Conservation (phyloP, 176 grass and related monocot genomes). For the Melocanna baccifera region DNA sequence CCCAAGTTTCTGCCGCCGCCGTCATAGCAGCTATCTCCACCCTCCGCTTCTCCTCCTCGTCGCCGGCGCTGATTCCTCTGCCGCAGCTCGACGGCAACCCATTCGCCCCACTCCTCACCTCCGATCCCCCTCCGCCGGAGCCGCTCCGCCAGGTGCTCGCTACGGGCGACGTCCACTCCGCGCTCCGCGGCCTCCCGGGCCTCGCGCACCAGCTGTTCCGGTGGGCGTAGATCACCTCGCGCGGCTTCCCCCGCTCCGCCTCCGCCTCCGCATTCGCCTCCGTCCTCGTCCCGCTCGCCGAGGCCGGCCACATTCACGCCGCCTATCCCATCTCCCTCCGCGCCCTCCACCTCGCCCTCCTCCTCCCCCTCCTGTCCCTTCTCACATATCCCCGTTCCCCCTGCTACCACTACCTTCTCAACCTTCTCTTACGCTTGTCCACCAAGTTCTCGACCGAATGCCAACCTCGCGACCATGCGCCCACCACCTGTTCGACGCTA, state of each 20-base stretch:
- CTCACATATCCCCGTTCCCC: not conserved
- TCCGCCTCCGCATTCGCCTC: constrained; percentile 52
- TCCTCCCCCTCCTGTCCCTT: constrained; percentile 49
- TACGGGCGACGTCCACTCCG: constrained; percentile 40
- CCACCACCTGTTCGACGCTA: constrained; percentile 43
- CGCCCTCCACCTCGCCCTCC: constrained; percentile 54
- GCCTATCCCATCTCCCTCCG: constrained; percentile 53
- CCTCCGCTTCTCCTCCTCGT: constrained; percentile 27
- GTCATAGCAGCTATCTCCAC: constrained; percentile 30
- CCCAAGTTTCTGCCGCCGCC: constrained; percentile 27
- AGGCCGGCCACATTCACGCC: constrained; percentile 28
- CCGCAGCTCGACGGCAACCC: not conserved
- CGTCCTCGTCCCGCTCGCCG: constrained; percentile 54
- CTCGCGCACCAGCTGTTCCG: constrained; percentile 64
- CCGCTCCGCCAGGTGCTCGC: constrained; percentile 43
- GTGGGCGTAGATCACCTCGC: constrained; percentile 69
- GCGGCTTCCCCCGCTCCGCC: constrained; percentile 55
- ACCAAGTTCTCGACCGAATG: constrained; percentile 36
- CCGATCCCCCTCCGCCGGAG: constrained; percentile 24
- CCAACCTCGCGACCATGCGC: not conserved
- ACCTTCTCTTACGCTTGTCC: constrained; percentile 44
- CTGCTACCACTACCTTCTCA: constrained; percentile 3
- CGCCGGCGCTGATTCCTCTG: constrained; percentile 8
- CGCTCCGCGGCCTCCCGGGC: constrained; percentile 39
- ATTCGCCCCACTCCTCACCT: constrained; percentile 25